Evolutionary conservation across 139 green algal genomes (phyloP), one percentile per base, ranked within the genome.

Genomic region (Closterium sp.): DNA sequence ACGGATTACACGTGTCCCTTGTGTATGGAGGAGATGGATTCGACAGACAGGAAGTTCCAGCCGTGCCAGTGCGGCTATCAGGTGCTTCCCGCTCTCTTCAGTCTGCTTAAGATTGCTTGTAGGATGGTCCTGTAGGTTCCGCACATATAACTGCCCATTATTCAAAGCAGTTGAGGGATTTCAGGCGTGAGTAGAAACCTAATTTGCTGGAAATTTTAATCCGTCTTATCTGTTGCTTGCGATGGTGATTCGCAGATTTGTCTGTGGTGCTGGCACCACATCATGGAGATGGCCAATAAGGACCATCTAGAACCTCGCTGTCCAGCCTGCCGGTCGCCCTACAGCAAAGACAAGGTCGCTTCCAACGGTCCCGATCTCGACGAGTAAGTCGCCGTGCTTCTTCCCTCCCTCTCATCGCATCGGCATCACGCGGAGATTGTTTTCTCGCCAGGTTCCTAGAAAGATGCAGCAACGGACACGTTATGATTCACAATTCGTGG

Each of bases 251-350:
- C 31, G 92, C 89, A 94, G 90, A 95, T 97, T 85, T 97, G 96
- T 90, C 89, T 97, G 84, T 97, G 96, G 96, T 98, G 96, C 90
- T 98, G 95, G 95, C 95, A 98, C 89, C 96, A 97, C 76, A 95
- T 98, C 30, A 96, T 97, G 91, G 97, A 98, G 91, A 95, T 97
- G 87, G 96, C 97, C 8, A 88, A 84, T 4, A 97, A 97, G 85
- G 95, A 97, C 33, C 96, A 93, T 90, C 76, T 95, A 81, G 69
- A 94, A 1, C 97, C 94, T 0, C 88, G 94, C n/a, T 98, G 97
- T 89, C 97, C 97, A 10, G 97, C 97, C 90, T 98, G 97, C 93
- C 92, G 97, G 4, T 92, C 93, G 16, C 93, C 95, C 10, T 98
- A 98, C 86, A 95, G 98, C 88, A 94, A 97, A 88, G 94, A 98